Evolutionary conservation across 805 yeast genomes (phyloP).

Genomic region (Brettanomyces naardenensis): DNA sequence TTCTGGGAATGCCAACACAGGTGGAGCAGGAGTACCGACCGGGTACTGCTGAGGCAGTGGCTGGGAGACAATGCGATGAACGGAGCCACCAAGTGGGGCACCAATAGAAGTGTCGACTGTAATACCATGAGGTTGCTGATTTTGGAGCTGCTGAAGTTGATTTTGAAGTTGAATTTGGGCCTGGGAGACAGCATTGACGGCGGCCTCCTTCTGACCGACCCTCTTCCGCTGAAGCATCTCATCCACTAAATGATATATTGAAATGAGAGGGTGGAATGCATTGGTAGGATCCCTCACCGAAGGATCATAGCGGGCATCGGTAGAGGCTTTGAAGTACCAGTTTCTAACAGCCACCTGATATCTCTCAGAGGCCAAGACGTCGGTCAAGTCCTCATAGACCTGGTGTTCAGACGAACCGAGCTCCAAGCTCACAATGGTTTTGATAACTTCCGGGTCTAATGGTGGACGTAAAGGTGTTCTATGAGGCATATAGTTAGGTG

Average conservation of each 20-base stretch:
- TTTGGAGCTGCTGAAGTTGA: background rate
- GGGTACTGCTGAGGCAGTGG: slow-evolving; percentile 16
- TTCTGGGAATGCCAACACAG: slow-evolving; percentile 27
- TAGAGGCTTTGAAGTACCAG: slow-evolving; percentile 44
- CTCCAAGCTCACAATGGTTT: slow-evolving; percentile 71
- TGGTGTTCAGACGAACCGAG: slow-evolving; percentile 57
- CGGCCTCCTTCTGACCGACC: background rate
- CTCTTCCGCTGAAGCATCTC: slow-evolving; percentile 69
- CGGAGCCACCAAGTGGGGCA: slow-evolving; percentile 11
- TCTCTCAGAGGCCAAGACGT: slow-evolving; percentile 52
- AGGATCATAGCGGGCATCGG: slow-evolving; percentile 14
- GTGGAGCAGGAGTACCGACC: slow-evolving; percentile 16
- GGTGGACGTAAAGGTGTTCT: slow-evolving; percentile 71
- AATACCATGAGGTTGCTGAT: background rate
- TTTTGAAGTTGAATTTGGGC: too few species aligned
- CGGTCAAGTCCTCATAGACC: slow-evolving; percentile 46
- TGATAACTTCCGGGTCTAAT: slow-evolving; percentile 55
- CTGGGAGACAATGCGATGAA: slow-evolving; percentile 18
- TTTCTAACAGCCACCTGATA: slow-evolving; percentile 55
- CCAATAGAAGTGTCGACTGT: too few species aligned
- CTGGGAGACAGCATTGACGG: too few species aligned
- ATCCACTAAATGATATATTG: slow-evolving; percentile 77
- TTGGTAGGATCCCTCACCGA: slow-evolving; percentile 65
- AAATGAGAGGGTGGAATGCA: slow-evolving; percentile 82
- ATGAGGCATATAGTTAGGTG: slow-evolving; percentile 65